Conservation (phyloP, 805 yeast genomes). For the Candida nanaspora region DNA sequence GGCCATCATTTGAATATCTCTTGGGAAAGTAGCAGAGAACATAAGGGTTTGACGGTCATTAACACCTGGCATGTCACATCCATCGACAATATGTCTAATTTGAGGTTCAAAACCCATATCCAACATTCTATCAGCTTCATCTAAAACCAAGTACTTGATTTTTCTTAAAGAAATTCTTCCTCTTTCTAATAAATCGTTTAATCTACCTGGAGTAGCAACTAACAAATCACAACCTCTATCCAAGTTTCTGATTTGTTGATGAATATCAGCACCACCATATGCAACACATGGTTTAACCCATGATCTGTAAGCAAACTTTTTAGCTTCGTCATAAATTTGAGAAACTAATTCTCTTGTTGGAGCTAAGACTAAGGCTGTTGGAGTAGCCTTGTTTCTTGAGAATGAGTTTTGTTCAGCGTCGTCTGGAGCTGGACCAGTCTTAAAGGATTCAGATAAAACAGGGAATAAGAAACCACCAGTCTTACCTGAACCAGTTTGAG, state of each 20-base stretch:
- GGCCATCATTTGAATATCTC: slow-evolving; percentile 94
- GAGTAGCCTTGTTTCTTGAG: slow-evolving; percentile 75
- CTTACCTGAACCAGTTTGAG: slow-evolving; percentile 99
- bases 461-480: slow-evolving; percentile 99
- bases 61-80: slow-evolving; percentile 95
- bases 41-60: slow-evolving; percentile 90
- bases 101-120: slow-evolving; percentile 99
- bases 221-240: slow-evolving; percentile 91
- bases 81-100: slow-evolving; percentile 96
- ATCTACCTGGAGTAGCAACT: slow-evolving; percentile 99
- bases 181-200: slow-evolving; percentile 91
- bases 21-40: slow-evolving; percentile 99
- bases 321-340: slow-evolving; percentile 93
- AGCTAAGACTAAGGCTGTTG: slow-evolving; percentile 92
- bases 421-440: slow-evolving; percentile 72
- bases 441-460: slow-evolving; percentile 84
- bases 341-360: slow-evolving; percentile 99
- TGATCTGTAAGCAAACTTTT: slow-evolving; percentile 92
- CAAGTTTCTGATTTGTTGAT: slow-evolving; percentile 78
- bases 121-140: slow-evolving; percentile 99
- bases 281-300: slow-evolving; percentile 97
- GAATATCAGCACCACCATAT: slow-evolving; percentile 97
- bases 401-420: slow-evolving; percentile 31
- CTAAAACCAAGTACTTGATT: slow-evolving; percentile 90
- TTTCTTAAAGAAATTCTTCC: slow-evolving; percentile 85